Percentiles rank a stretch among this genome's conserved stretches.
Evolutionary conservation across 116 monocot genomes (phyloP).

Genomic region (Cymodocea nodosa): DNA sequence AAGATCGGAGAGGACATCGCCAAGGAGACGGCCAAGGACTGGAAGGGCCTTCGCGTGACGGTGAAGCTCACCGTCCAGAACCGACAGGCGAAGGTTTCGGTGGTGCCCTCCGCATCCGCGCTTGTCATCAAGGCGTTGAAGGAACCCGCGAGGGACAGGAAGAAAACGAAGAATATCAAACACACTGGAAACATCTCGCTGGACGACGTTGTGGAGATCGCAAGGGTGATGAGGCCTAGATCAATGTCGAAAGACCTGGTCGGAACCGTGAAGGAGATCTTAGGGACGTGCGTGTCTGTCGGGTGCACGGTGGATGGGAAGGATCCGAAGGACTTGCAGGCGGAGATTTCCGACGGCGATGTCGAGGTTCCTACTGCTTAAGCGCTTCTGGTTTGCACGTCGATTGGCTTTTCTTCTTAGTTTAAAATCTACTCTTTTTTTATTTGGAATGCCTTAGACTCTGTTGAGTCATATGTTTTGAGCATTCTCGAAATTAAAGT

Average conservation of each 20-base stretch:
- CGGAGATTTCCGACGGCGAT: constrained; percentile 36
- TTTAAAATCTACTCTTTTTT: no score
- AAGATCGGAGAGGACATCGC: constrained; percentile 80
- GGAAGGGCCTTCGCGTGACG: constrained; percentile 75
- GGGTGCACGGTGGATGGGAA: constrained; percentile 67
- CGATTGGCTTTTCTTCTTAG: no score
- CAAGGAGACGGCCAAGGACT: constrained; percentile 71
- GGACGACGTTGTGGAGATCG: constrained; percentile 70
- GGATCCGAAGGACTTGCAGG: constrained; percentile 61
- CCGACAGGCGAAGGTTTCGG: constrained; percentile 43
- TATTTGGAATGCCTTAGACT: no score
- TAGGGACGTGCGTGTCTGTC: constrained; percentile 59
- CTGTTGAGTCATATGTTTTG: no score
- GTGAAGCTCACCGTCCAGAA: constrained; percentile 30
- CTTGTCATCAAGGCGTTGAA: constrained; percentile 68
- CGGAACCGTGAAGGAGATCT: constrained; percentile 58
- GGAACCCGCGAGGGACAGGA: constrained; percentile 67
- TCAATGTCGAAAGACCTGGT: constrained; percentile 62
- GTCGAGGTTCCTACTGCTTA: constrained; percentile 36
- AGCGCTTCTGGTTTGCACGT: background rate
- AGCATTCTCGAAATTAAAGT: no score
- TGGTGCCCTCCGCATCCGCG: constrained; percentile 62
- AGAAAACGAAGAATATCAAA: constrained; percentile 77
- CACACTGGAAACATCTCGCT: constrained; percentile 57
- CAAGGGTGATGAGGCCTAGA: constrained; percentile 32